These are phyloP conservation scores for Xylaria curta DNA, from an alignment of 495 filamentous ascomycete genomes.

Conservation along the genomic window DNA sequence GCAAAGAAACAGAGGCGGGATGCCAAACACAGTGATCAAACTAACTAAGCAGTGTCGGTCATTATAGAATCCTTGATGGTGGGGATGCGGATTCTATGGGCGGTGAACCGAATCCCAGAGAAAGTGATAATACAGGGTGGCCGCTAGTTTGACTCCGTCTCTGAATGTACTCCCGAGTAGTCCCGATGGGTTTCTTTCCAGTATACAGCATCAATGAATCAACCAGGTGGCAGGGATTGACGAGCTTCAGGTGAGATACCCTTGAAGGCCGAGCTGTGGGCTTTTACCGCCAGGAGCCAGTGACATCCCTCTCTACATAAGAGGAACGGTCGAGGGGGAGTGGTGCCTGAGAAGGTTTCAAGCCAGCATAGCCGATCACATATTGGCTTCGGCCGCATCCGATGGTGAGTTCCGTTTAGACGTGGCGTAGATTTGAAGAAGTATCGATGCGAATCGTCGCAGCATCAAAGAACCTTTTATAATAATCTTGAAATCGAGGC, in stretches of 20 bases:
- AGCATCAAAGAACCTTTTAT: conserved; percentile 12
- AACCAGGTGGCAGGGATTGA: conserved; percentile 30
- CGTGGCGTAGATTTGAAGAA: background rate
- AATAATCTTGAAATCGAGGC: background rate
- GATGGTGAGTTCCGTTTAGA: background rate
- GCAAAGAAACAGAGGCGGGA: conserved; percentile 30
- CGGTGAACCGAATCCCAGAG: conserved; percentile 28
- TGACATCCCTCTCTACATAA: conserved; percentile 28
- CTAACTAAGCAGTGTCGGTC: conserved; percentile 31
- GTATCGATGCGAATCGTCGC: background rate
- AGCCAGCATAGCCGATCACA: conserved; percentile 9
- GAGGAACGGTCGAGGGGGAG: conserved; percentile 25
- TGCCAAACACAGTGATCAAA: conserved; percentile 28
- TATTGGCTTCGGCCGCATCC: conserved; percentile 24
- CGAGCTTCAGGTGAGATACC: conserved; percentile 31
- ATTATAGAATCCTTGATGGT: conserved; percentile 34
- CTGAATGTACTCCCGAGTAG: conserved; percentile 33
- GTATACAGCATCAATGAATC: conserved; percentile 32
- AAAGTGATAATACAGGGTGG: conserved; percentile 30
- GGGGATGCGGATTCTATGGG: conserved; percentile 28
- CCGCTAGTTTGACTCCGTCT: conserved; percentile 32
- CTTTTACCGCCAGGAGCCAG: conserved; percentile 25
- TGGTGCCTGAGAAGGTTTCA: conserved; percentile 26
- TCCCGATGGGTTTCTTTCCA: conserved; percentile 31
- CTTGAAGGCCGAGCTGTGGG: conserved; percentile 33